Evolutionary conservation across 2,329 filamentous ascomycete genomes (phyloP).

Genomic region (Coniochaeta pulveracea): DNA sequence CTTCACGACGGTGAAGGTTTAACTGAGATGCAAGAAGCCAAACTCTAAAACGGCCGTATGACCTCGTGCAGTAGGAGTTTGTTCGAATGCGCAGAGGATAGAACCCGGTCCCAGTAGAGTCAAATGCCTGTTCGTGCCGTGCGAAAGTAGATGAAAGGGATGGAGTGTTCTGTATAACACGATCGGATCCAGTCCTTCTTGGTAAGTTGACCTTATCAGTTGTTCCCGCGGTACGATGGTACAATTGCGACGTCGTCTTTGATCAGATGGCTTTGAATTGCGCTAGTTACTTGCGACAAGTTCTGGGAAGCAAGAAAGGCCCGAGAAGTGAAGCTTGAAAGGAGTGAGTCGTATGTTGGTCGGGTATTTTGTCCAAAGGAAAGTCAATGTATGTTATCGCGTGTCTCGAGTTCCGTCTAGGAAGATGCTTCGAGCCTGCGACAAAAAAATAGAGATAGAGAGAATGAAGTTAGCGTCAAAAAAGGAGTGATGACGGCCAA

Average conservation of each 20-base stretch:
- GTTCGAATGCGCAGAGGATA: no score
- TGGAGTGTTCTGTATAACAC: no score
- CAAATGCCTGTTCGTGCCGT: no score
- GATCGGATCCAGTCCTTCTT: constrained; percentile 3
- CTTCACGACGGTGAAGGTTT: no score
- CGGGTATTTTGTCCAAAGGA: constrained; percentile 1
- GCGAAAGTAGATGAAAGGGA: no score
- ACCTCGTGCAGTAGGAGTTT: no score
- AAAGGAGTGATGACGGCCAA: constrained; percentile 3
- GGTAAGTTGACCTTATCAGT: background rate
- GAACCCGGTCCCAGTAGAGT: no score
- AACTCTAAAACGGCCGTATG: no score
- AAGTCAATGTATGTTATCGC: constrained; percentile 3
- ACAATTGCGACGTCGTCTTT: background rate
- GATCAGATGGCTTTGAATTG: background rate
- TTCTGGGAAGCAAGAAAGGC: no score
- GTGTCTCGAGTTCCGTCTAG: background rate
- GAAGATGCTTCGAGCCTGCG: constrained; percentile 2
- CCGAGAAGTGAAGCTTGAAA: no score
- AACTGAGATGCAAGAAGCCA: no score
- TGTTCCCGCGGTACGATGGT: no score
- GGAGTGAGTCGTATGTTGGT: background rate
- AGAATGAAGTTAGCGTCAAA: constrained; percentile 3
- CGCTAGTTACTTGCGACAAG: background rate
- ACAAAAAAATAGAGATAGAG: background rate